Conservation (phyloP, 1,284 basidiomycete genomes). For the Pseudozyma sp. region DNA sequence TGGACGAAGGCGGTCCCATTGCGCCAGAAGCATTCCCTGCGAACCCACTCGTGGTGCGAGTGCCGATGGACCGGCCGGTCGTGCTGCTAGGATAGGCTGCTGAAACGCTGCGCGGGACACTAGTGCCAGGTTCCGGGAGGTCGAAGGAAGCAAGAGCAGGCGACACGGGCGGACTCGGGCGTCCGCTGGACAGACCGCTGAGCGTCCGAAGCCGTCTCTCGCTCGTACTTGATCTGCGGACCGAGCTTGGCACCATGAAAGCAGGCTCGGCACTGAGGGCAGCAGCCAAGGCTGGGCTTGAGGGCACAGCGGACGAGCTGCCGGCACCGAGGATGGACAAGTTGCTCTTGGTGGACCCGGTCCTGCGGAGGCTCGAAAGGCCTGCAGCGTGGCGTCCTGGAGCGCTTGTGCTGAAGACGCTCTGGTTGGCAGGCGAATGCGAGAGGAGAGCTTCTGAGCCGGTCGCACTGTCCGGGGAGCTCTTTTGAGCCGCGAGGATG, state of each 20-base stretch:
- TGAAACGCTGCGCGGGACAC: conserved; percentile 23
- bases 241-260: conserved; percentile 44
- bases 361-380: conserved; percentile 53
- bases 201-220: conserved; percentile 43
- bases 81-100: conserved; percentile 12
- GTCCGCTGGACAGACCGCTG: conserved; percentile 32
- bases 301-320: conserved; percentile 22
- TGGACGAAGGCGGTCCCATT: conserved; percentile 11
- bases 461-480: conserved; percentile 13
- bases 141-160: conserved; percentile 21
- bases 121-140: conserved; percentile 25
- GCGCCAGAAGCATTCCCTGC: not conserved
- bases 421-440: conserved; percentile 39
- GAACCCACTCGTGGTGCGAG: conserved; percentile 31
- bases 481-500: conserved; percentile 20
- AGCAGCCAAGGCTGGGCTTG: conserved; percentile 46
- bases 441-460: conserved; percentile 14
- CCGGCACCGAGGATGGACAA: conserved; percentile 17
- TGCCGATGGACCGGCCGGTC: conserved; percentile 14
- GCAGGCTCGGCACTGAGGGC: conserved; percentile 53
- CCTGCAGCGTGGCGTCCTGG: conserved; percentile 53
- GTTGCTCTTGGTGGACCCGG: conserved; percentile 35
- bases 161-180: conserved; percentile 32
- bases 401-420: conserved; percentile 55
- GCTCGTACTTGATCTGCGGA: conserved; percentile 41